Base-by-base conservation (phyloP, 1,284 basidiomycete species). In the Ganoderma meredithae region DNA sequence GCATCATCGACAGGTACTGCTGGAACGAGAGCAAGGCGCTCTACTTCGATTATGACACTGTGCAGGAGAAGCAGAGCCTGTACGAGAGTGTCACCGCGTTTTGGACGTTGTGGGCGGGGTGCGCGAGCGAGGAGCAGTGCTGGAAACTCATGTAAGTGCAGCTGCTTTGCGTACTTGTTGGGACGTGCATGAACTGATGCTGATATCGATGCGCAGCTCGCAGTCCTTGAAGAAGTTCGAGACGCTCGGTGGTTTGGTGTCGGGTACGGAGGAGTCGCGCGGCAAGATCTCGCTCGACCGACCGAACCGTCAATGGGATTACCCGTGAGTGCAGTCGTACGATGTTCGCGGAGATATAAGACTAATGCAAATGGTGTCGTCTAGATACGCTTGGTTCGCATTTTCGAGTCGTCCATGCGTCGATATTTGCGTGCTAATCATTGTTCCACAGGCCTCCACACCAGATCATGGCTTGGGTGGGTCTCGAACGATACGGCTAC, bases 221-320 rank as follows among this genome's bases (percentile, higher is more conserved):
- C 86, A 94, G 66, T 96, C 95, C 27, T 81, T 99, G 76, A 91
- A 92, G 83, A 98, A 98, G 83, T 98, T 99, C 75, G 97, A 99
- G 80, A 96, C 95, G 22, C 87, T 96, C 13, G 97, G 97, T 49
- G 97, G 97, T n/a, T 84, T 99, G 25, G 95, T 98, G 5, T 95
- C 96, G 13, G 97, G 97, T 64, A 99, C 98, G 1, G 97, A 99
- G 77, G 95, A 97, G 80, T 98, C 96, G 60, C 88, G 97, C 69
- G 97, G 97, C 59, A 94, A 94, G 79, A 96, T 99, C 72, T 96
- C 96, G 17, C 85, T 99, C 64, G 95, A 98, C 77, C 86, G 97
- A 60, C 98, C 98, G n/a, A 98, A 98, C 82, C 94, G 98, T 74
- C 98, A 99, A 79, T 99, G 97, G 97, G 97, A 95, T 78, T 95